phyloP scores from a whole-genome alignment of 208 protist species.

The Leishmania gerbilli region DNA sequence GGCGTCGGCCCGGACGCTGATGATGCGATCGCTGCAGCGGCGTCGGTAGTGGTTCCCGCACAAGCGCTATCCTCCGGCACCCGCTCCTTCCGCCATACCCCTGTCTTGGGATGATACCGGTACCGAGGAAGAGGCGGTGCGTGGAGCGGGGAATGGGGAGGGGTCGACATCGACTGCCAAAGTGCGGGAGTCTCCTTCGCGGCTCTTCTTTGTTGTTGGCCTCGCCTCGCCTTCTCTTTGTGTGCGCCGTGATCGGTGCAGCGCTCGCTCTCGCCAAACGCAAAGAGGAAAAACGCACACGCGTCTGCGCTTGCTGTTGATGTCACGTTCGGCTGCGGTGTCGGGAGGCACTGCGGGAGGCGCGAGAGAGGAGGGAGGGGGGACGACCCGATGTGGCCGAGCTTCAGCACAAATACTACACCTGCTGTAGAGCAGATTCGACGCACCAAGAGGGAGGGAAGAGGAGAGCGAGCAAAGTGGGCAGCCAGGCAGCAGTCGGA shows the following conservation, averaged over 20 bases:
- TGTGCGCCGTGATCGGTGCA: neutral
- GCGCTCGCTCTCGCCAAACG: neutral
- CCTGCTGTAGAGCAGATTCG: neutral
- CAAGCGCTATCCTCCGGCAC: neutral
- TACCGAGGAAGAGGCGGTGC: slow-evolving; percentile 53
- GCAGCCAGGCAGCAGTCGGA: neutral
- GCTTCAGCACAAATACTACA: neutral
- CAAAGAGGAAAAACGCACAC: neutral
- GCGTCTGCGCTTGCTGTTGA: neutral
- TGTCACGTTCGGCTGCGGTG: neutral
- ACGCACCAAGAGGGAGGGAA: slow-evolving; percentile 7
- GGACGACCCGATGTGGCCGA: neutral
- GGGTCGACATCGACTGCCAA: neutral
- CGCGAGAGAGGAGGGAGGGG: neutral
- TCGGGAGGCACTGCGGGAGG: neutral
- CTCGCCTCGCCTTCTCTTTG: neutral
- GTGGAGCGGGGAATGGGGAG: slow-evolving; percentile 21
- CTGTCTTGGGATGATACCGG: slow-evolving; percentile 40
- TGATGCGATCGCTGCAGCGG: neutral
- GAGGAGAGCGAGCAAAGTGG: neutral
- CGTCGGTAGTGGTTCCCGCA: neutral
- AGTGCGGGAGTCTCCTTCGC: neutral
- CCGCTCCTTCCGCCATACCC: slow-evolving; percentile 40
- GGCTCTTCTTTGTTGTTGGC: neutral
- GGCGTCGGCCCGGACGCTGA: neutral